Conservation (phyloP, 2,329 filamentous ascomycete genomes). For the Talaromyces sp. region DNA sequence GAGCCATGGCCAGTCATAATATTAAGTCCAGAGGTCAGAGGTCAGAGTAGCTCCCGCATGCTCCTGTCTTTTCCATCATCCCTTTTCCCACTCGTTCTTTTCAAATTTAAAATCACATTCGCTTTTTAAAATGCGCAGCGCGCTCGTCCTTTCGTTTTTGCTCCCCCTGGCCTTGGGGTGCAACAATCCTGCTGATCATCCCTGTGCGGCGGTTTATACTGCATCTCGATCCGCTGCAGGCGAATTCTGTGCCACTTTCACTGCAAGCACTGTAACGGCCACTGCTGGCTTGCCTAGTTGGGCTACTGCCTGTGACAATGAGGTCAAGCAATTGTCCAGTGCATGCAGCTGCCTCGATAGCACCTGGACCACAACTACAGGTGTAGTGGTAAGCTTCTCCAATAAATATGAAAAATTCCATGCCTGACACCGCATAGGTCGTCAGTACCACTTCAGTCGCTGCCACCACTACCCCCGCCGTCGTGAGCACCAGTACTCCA, state of each 20-base stretch:
- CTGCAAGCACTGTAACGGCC: not conserved
- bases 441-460: not conserved
- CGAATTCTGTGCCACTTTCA: not conserved
- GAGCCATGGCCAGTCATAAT: not conserved
- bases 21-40: not conserved
- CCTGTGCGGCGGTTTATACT: conserved; percentile 3
- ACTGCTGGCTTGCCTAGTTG: not conserved
- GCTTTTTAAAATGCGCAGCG: conserved; percentile 7
- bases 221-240: not conserved
- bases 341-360: not conserved
- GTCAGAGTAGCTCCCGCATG: not conserved
- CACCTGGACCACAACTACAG: not conserved
- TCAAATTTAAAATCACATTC: not conserved
- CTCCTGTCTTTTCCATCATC: not conserved
- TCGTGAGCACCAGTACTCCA: not conserved
- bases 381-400: not conserved
- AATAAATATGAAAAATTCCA: not conserved
- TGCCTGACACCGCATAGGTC: not conserved
- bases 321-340: not conserved
- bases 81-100: not conserved
- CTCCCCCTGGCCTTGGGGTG: conserved; percentile 11
- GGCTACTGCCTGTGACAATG: not conserved
- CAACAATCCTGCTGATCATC: conserved; percentile 7
- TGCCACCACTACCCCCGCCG: not conserved
- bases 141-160: conserved; percentile 8